These are phyloP conservation scores for Gnomoniopsis smithogilvyi DNA, from an alignment of 2,329 filamentous ascomycete genomes.

Conservation along the genomic window DNA sequence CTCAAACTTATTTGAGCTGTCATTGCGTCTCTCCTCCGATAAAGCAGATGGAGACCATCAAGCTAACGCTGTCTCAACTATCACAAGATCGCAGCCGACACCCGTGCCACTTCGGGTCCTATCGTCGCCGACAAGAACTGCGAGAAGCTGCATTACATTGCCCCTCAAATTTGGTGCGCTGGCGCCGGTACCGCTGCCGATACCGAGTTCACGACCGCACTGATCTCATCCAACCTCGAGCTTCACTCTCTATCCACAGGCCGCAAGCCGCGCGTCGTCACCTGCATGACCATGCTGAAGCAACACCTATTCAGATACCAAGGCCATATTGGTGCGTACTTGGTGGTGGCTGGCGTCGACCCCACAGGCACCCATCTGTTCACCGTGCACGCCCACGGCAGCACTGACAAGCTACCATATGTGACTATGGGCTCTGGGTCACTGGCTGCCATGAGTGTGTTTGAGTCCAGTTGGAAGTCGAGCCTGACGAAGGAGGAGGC, in stretches of 20 bases:
- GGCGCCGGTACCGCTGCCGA: conserved; percentile 97
- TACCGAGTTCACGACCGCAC: conserved; percentile 97
- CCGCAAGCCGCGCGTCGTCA: conserved; percentile 94
- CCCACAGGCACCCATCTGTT: conserved; percentile 93
- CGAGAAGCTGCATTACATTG: conserved; percentile 99
- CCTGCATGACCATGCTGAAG: conserved; percentile 99
- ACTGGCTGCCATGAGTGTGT: conserved; percentile 94
- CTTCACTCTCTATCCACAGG: conserved; percentile 94
- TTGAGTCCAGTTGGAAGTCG: conserved; percentile 92
- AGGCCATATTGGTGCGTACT: conserved; percentile 95
- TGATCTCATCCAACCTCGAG: conserved; percentile 98
- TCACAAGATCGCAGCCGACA: conserved; percentile 88
- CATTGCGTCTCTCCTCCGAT: neutral
- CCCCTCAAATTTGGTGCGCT: conserved; percentile 98
- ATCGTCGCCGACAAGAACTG: conserved; percentile 99
- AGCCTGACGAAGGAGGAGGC: conserved; percentile 74
- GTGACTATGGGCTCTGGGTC: conserved; percentile 98
- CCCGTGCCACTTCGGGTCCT: conserved; percentile 91
- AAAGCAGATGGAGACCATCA: neutral
- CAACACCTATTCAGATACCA: conserved; percentile 99
- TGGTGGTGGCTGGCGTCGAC: conserved; percentile 94
- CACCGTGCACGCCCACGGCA: conserved; percentile 97
- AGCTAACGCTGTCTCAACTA: neutral
- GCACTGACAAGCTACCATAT: conserved; percentile 97
- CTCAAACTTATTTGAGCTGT: neutral